Percentiles rank a stretch among this genome's conserved stretches.
Conservation (phyloP, 176 grass and related monocot genomes). For the Tillandsia leiboldiana region DNA sequence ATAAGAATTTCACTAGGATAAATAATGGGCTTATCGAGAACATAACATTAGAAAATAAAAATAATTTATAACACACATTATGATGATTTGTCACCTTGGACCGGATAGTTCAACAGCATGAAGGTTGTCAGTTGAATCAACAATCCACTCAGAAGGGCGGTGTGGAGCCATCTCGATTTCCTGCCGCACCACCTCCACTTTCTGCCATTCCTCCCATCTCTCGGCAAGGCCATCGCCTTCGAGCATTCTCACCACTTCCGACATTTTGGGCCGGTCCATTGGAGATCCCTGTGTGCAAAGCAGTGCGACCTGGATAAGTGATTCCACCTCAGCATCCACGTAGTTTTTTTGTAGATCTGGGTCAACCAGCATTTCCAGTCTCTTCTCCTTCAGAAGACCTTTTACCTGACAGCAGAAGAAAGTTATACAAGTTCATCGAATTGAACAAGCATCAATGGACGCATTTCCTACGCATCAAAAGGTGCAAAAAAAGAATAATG, state of each 20-base stretch:
- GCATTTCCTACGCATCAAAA: too few relatives aligned
- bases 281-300: constrained; percentile 61
- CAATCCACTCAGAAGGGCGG: constrained; percentile 41
- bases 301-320: constrained; percentile 62
- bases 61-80: neutral
- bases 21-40: constrained; percentile 17
- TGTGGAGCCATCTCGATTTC: constrained; percentile 36
- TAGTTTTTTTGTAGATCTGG: constrained; percentile 41
- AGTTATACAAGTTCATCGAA: neutral
- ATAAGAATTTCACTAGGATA: constrained; percentile 25
- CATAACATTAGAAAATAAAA: constrained; percentile 26
- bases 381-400: constrained; percentile 57
- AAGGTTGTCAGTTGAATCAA: constrained; percentile 53
- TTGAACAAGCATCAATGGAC: neutral
- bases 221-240: constrained; percentile 62
- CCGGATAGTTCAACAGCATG: constrained; percentile 43
- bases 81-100: constrained; percentile 35
- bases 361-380: constrained; percentile 55
- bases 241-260: constrained; percentile 71
- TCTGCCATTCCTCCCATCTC: constrained; percentile 83
- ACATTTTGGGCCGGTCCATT: constrained; percentile 71
- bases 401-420: constrained; percentile 39
- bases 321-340: constrained; percentile 45
- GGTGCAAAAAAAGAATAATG: too few relatives aligned
- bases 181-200: constrained; percentile 60